Evolutionary conservation across 192 early-diverging fungal species (phyloP), one percentile per base, ranked within the genome.

Genomic region (Phlyctochytrium planicorne): DNA sequence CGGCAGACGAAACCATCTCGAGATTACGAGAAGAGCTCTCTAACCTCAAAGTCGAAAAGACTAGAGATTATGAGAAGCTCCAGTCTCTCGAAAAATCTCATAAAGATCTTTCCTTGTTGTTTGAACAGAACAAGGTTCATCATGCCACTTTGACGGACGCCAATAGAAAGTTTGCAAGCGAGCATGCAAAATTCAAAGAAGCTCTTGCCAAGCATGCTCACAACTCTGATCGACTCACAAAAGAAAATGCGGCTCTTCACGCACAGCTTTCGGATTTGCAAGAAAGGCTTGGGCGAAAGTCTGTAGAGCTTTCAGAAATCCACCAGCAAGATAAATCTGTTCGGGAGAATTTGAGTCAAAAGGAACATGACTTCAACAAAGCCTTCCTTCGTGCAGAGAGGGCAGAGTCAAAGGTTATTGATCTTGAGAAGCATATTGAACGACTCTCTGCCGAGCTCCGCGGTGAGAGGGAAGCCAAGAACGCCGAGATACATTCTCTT

Each of bases 121-220:
- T 74, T 12, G 75, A 77, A 23, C 20, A 23, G 24, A 33, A 53
- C 16, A 33, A 61, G 29, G 31, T 60, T 23, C 71, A 69, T 23
- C 40, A 70, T 0, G 53, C 33, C 23, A 34, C 34, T 10, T 35
- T 67, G 2, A 65, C 61, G 2, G 75, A 77, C 30, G 34, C 63
- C 2, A 62, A 75, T 34, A 59, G 65, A 31, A 30, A 53, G 36
- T 52, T 77, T 3, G 33, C 30, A 17, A 34, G 29, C 20, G 76
- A 75, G 14, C 62, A 66, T 52, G 57, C 35, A 2, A 62, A 70
- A 63, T 27, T 76, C 16, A 78, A 78, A 53, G 69, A 75, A 34
- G 29, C 37, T n/a, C 23, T 60, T 34, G 12, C 25, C 23, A 72
- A 27, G 10, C 74, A 78, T 30, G 27, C 33, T 2, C 29, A 65